Conservation (phyloP, 495 filamentous ascomycete species). For the Penicillium cataractarum region DNA sequence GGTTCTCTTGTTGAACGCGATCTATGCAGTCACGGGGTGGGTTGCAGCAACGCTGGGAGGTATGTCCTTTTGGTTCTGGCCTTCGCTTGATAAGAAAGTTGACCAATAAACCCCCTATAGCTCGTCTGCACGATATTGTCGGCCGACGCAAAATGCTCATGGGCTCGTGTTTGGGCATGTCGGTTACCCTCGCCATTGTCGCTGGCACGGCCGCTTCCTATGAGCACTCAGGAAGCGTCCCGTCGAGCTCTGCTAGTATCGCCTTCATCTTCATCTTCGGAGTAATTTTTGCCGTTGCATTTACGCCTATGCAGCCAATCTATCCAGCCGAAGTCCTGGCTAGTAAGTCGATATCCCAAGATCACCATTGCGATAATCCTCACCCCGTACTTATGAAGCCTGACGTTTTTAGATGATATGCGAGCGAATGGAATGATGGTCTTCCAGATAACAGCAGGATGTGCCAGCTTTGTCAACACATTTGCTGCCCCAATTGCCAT, state of each 20-base stretch:
- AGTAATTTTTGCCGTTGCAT: not conserved
- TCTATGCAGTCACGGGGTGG: not conserved
- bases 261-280: not conserved
- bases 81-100: not conserved
- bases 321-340: not conserved
- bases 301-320: not conserved
- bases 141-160: not conserved
- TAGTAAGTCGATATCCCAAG: not conserved
- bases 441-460: not conserved
- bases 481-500: not conserved
- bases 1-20: not conserved
- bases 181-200: not conserved
- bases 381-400: not conserved
- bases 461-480: conserved; percentile 1
- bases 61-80: not conserved
- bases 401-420: not conserved
- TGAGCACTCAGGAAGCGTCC: not conserved
- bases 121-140: not conserved
- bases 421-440: not conserved
- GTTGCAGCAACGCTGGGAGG: not conserved
- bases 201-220: not conserved
- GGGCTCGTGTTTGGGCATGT: not conserved
- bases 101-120: not conserved
- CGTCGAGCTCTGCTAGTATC: not conserved
- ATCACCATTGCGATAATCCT: too few species aligned